Evolutionary conservation across 176 grass and related monocot species (phyloP).

Genomic region (Tillandsia fasciculata): DNA sequence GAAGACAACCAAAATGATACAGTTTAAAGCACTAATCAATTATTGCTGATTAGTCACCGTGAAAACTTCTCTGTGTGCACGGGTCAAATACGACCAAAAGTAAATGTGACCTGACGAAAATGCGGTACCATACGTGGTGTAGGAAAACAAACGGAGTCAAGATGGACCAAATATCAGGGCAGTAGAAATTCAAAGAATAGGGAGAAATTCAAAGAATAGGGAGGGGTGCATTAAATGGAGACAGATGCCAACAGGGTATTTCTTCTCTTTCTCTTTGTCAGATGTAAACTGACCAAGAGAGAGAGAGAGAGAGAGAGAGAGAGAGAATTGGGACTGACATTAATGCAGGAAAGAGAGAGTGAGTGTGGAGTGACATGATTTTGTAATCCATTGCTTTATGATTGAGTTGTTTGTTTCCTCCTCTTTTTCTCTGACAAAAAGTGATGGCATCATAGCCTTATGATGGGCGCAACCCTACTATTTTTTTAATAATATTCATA

Average conservation of each 20-base stretch:
- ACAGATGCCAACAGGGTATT: background rate
- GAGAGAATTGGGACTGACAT: constrained; percentile 13
- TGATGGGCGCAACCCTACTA: background rate
- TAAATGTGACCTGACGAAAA: no score
- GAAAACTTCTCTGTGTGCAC: no score
- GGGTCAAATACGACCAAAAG: no score
- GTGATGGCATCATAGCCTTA: background rate
- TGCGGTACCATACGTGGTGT: no score
- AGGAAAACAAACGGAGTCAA: no score
- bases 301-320: background rate
- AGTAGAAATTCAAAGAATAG: background rate
- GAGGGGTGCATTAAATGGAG: background rate
- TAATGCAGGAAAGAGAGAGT: background rate
- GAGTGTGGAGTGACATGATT: constrained; percentile 14
- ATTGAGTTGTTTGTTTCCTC: constrained; percentile 6
- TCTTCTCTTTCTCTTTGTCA: background rate
- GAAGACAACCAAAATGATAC: no score
- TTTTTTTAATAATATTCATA: no score
- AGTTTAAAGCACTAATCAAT: no score
- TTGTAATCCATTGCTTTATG: constrained; percentile 31
- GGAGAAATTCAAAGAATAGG: background rate
- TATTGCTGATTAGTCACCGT: no score
- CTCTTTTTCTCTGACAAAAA: constrained; percentile 1
- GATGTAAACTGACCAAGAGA: background rate
- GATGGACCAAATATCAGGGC: no score